These are phyloP conservation scores for Kodamaea fungicola DNA, from an alignment of 1,139 yeast species.

Conservation along the genomic window DNA sequence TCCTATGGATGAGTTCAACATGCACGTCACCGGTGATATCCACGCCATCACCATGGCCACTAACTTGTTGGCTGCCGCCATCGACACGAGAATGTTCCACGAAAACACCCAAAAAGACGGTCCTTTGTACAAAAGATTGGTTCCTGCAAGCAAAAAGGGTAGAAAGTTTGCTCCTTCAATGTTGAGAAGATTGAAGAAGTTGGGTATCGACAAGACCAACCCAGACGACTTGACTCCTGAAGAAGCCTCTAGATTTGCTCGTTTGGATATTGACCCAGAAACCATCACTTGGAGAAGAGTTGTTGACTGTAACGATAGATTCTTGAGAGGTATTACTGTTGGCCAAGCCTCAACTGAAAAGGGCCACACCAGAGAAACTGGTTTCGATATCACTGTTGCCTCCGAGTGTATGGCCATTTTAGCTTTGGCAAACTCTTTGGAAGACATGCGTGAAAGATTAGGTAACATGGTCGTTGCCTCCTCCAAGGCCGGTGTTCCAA, in stretches of 20 bases:
- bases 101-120: slow-evolving; percentile 91
- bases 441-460: slow-evolving; percentile 85
- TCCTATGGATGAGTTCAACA: slow-evolving; percentile 98
- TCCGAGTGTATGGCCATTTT: slow-evolving; percentile 97
- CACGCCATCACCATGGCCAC: slow-evolving; percentile 97
- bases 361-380: slow-evolving; percentile 85
- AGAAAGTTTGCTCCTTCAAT: slow-evolving; percentile 77
- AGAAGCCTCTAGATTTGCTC: slow-evolving; percentile 71
- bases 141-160: slow-evolving; percentile 80
- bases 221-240: slow-evolving; percentile 81
- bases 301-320: slow-evolving; percentile 93
- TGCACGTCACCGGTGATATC: slow-evolving; percentile 97
- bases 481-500: slow-evolving; percentile 76
- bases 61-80: slow-evolving; percentile 93
- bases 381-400: slow-evolving; percentile 96
- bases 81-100: slow-evolving; percentile 97
- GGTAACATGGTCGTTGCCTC: slow-evolving; percentile 92
- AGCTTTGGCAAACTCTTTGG: slow-evolving; percentile 79
- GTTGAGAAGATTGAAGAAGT: slow-evolving; percentile 72
- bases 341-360: slow-evolving; percentile 95
- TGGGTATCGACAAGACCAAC: slow-evolving; percentile 77
- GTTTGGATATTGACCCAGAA: slow-evolving; percentile 90
- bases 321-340: slow-evolving; percentile 84
- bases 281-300: slow-evolving; percentile 97
- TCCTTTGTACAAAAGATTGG: slow-evolving; percentile 80